Conservation (phyloP, 257 asterid genomes). For the Primulina eburnea region DNA sequence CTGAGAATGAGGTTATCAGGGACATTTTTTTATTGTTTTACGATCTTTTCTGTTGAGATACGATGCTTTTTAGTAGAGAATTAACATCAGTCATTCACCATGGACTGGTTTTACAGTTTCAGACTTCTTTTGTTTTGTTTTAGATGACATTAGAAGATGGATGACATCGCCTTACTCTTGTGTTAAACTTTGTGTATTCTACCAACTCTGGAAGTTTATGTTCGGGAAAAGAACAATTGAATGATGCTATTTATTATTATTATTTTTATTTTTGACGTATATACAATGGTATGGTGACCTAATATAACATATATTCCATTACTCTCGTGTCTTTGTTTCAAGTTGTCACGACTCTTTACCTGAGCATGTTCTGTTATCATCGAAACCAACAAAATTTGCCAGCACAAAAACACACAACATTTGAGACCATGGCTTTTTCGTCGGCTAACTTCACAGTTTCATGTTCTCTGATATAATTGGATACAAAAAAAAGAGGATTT, state of each 20-base stretch:
- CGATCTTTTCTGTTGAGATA: too few relatives aligned
- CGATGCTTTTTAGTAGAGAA: not conserved
- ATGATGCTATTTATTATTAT: too few relatives aligned
- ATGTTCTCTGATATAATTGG: not conserved
- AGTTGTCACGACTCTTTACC: not conserved
- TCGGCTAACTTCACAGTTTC: not conserved
- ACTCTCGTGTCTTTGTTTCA: not conserved
- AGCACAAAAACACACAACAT: not conserved
- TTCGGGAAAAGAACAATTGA: not conserved
- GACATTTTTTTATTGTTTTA: not conserved
- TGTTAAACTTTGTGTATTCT: not conserved
- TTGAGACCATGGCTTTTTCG: not conserved
- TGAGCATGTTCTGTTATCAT: not conserved
- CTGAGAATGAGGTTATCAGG: constrained; percentile 42
- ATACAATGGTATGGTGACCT: not conserved
- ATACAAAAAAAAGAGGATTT: not conserved
- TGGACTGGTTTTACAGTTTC: not conserved
- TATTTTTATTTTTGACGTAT: not conserved
- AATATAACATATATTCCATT: too few relatives aligned
- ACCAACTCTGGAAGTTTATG: too few relatives aligned
- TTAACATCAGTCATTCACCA: too few relatives aligned
- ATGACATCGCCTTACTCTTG: not conserved
- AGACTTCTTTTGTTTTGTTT: too few relatives aligned
- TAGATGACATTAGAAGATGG: not conserved
- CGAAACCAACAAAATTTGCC: not conserved